These are phyloP conservation scores for Talaromyces sp. DNA, from an alignment of 2,329 filamentous ascomycete species.

Conservation along the genomic window DNA sequence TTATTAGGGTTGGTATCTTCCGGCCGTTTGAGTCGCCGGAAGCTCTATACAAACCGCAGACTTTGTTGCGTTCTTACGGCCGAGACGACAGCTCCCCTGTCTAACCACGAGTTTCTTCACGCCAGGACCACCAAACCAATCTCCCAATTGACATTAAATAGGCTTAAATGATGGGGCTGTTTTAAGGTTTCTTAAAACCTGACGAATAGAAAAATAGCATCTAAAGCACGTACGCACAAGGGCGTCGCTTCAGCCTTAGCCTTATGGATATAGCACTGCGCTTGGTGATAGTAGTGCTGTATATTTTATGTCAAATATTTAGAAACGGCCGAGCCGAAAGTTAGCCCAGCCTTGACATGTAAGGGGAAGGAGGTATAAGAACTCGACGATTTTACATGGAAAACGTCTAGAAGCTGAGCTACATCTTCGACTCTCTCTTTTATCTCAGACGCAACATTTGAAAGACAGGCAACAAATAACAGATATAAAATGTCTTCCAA, in stretches of 20 bases:
- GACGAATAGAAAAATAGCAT: neutral
- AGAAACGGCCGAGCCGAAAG: neutral
- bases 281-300: neutral
- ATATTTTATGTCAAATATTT: neutral
- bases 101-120: neutral
- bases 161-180: neutral
- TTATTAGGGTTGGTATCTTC: neutral
- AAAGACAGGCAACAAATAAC: neutral
- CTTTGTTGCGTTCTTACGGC: neutral
- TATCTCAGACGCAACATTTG: too few species aligned
- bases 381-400: neutral
- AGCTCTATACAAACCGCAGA: neutral
- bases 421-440: neutral
- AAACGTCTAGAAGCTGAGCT: neutral
- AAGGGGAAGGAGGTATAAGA: neutral
- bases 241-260: neutral
- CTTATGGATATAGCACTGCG: neutral
- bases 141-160: neutral
- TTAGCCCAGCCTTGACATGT: neutral
- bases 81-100: neutral
- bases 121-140: neutral
- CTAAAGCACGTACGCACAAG: neutral
- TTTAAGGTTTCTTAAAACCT: neutral
- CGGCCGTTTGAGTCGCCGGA: neutral
- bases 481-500: neutral